Conservation (phyloP, 352 stramenopile species). For the Pythium dissotocum region DNA sequence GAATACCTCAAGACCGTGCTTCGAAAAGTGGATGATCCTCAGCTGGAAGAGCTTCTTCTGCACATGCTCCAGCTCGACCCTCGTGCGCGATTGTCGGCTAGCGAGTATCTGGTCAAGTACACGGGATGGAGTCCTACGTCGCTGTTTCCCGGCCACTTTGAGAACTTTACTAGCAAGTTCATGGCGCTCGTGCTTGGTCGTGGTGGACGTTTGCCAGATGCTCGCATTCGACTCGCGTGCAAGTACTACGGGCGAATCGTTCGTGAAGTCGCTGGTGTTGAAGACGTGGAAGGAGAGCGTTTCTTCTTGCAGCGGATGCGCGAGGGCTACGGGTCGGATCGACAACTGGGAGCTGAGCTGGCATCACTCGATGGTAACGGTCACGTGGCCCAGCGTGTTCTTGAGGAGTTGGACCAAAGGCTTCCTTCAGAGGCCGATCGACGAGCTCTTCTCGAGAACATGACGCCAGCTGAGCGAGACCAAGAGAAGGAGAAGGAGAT, state of each 20-base stretch:
- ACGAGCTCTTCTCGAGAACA: slow-evolving; percentile 8
- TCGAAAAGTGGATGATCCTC: slow-evolving; percentile 91
- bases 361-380: slow-evolving; percentile 41
- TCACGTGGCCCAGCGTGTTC: slow-evolving; percentile 74
- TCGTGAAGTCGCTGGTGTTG: slow-evolving; percentile 88
- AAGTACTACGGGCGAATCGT: slow-evolving; percentile 93
- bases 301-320: slow-evolving; percentile 90
- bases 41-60: slow-evolving; percentile 88
- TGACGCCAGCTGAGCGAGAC: slow-evolving; percentile 15
- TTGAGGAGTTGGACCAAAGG: slow-evolving; percentile 55
- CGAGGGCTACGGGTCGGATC: slow-evolving; percentile 81
- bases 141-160: slow-evolving; percentile 86
- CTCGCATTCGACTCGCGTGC: slow-evolving; percentile 90
- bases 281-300: slow-evolving; percentile 86
- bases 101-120: slow-evolving; percentile 90
- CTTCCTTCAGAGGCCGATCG: slow-evolving; percentile 16
- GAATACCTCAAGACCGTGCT: slow-evolving; percentile 80
- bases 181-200: slow-evolving; percentile 82
- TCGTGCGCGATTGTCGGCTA: slow-evolving; percentile 77
- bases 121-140: slow-evolving; percentile 40
- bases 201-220: slow-evolving; percentile 89
- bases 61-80: slow-evolving; percentile 95
- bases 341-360: slow-evolving; percentile 46
- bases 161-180: slow-evolving; percentile 90
- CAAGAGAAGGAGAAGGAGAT: slow-evolving; percentile 72